phyloP scores from a whole-genome alignment of 2,329 filamentous ascomycete genomes.

The Neofusicoccum parvum region DNA sequence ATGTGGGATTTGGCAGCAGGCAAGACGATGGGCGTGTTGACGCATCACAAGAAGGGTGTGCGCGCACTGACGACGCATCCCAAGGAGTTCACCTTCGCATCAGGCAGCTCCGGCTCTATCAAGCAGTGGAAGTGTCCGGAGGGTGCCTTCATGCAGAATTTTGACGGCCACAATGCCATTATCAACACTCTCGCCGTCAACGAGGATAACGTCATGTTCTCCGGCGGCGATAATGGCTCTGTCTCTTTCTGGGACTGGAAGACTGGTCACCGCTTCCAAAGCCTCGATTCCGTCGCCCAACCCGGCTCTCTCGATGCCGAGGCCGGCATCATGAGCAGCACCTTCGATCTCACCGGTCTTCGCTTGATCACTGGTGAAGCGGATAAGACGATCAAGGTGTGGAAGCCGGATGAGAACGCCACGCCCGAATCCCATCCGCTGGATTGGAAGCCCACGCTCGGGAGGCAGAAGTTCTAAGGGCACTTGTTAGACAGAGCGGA shows the following conservation, averaged over 20 bases:
- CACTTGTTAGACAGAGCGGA: neutral
- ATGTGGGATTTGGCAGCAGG: conserved; percentile 96
- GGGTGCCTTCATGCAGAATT: conserved; percentile 98
- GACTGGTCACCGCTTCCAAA: conserved; percentile 88
- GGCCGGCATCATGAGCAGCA: conserved; percentile 90
- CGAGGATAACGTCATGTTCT: conserved; percentile 92
- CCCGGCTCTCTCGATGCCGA: conserved; percentile 93
- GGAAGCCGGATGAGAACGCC: conserved; percentile 90
- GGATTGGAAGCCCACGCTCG: conserved; percentile 84
- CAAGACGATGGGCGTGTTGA: conserved; percentile 93
- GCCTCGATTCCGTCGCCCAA: conserved; percentile 86
- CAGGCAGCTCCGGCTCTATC: conserved; percentile 86
- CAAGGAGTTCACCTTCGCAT: conserved; percentile 93
- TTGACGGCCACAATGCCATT: conserved; percentile 93
- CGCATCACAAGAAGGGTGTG: conserved; percentile 98
- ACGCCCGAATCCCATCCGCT: conserved; percentile 90
- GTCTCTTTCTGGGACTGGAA: conserved; percentile 99
- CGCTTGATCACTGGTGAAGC: conserved; percentile 92
- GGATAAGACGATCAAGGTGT: conserved; percentile 96
- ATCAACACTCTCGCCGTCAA: conserved; percentile 94
- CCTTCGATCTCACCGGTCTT: conserved; percentile 85
- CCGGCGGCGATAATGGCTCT: conserved; percentile 91
- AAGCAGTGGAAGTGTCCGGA: conserved; percentile 99
- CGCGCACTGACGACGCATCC: conserved; percentile 83
- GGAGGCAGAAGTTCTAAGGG: conserved; percentile 31